phyloP scores from a whole-genome alignment of 2,329 filamentous ascomycete species.

The Stachybotrys chartarum region DNA sequence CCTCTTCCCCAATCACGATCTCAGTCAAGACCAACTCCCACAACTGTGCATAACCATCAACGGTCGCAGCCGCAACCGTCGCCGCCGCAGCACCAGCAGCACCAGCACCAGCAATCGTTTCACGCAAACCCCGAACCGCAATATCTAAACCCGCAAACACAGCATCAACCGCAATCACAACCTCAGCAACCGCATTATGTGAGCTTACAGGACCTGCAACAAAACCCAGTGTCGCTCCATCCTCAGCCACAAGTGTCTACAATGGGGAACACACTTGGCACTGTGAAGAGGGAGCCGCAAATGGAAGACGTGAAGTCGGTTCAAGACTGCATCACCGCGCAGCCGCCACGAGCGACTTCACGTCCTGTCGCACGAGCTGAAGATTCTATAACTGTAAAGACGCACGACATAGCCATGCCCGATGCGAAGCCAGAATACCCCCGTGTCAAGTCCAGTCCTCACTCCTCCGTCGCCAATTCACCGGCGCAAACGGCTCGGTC shows the following conservation, averaged over 20 bases:
- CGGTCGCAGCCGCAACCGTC: constrained; percentile 5
- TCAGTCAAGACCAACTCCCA: background rate
- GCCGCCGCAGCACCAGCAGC: constrained; percentile 9
- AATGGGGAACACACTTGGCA: constrained; percentile 15
- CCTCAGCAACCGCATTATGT: constrained; percentile 24
- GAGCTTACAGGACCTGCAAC: constrained; percentile 29
- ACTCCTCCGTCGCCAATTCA: constrained; percentile 32
- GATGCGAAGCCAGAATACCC: constrained; percentile 16
- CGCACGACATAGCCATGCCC: constrained; percentile 1
- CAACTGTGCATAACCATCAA: constrained; percentile 8
- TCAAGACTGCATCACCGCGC: constrained; percentile 5
- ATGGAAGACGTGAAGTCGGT: background rate
- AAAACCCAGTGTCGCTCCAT: constrained; percentile 12
- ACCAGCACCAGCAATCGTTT: constrained; percentile 8
- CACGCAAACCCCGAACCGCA: constrained; percentile 9
- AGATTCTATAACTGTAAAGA: constrained; percentile 12
- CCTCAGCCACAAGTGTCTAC: constrained; percentile 6
- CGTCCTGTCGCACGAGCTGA: background rate
- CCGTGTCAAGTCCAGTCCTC: constrained; percentile 28
- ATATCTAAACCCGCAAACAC: constrained; percentile 4
- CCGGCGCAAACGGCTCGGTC: constrained; percentile 32
- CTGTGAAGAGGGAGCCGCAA: background rate
- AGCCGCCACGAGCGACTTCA: constrained; percentile 4
- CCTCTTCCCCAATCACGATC: constrained; percentile 5
- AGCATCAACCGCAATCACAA: constrained; percentile 13